These are phyloP conservation scores for Penicillium glabrum DNA, from an alignment of 2,329 filamentous ascomycete genomes.

Conservation along the genomic window DNA sequence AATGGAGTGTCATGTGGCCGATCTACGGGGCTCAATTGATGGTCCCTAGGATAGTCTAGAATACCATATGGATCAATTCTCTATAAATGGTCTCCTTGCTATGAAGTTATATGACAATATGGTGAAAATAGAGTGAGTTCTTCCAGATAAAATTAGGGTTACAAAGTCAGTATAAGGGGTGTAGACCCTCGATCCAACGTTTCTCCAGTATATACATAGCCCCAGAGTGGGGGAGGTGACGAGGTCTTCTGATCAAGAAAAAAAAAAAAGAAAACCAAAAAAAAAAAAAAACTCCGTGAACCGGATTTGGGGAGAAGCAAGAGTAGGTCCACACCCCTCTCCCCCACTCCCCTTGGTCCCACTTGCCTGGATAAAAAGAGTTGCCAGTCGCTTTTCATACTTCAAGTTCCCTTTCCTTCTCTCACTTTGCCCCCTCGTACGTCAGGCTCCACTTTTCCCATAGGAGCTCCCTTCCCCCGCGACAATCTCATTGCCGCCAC, in stretches of 20 bases:
- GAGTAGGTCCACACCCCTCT: constrained; percentile 2
- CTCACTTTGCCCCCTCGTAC: constrained; percentile 26
- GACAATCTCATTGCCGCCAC: neutral
- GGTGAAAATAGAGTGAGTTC: neutral
- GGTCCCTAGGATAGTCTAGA: too few species aligned
- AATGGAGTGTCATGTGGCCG: constrained; percentile 27
- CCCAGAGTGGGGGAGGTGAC: constrained; percentile 23
- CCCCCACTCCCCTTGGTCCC: constrained; percentile 9
- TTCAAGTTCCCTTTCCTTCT: constrained; percentile 10
- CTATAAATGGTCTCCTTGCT: neutral
- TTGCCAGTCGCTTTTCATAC: constrained; percentile 6
- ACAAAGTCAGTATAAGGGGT: neutral
- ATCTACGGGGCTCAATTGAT: constrained; percentile 18
- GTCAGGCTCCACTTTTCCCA: constrained; percentile 21
- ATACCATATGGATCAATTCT: too few species aligned
- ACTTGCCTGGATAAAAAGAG: constrained; percentile 27
- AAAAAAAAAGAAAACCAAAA: constrained; percentile 13
- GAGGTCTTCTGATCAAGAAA: constrained; percentile 37
- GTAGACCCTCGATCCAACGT: neutral
- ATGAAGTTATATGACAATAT: neutral
- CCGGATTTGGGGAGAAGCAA: constrained; percentile 21
- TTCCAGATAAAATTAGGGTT: neutral
- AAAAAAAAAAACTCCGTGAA: constrained; percentile 25
- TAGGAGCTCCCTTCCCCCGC: constrained; percentile 7
- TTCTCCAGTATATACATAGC: constrained; percentile 4